Conservation (phyloP, 31 red algal genomes). For the Odonthalia washingtoniensis region DNA sequence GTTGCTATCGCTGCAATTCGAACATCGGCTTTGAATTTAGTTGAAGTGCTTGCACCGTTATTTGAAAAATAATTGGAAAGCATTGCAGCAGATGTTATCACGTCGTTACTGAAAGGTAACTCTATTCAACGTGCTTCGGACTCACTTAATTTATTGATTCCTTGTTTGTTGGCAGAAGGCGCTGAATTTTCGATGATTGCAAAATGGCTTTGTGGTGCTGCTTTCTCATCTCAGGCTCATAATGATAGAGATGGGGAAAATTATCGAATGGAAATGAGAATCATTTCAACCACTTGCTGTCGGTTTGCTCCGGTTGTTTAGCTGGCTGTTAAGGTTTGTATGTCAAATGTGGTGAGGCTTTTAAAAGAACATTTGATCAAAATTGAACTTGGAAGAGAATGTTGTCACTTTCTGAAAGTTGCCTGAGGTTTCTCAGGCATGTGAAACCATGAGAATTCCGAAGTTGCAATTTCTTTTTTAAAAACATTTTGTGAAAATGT, state of each 20-base stretch:
- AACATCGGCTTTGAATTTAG: slow-evolving; percentile 27
- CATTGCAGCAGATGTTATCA: slow-evolving; percentile 29
- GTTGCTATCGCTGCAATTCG: slow-evolving; percentile 22
- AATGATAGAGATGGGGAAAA: too few species aligned
- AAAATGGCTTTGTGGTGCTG: slow-evolving; percentile 16
- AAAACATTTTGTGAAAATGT: too few species aligned
- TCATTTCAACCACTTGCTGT: slow-evolving; percentile 25
- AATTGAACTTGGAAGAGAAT: slow-evolving; percentile 13
- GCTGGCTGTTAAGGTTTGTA: background rate
- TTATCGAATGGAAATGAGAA: background rate
- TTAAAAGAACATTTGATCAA: background rate
- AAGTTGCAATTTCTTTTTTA: too few species aligned
- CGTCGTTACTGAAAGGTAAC: slow-evolving; percentile 1
- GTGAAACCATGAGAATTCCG: too few species aligned
- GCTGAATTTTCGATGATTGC: slow-evolving; percentile 24
- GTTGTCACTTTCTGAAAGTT: slow-evolving; percentile 2
- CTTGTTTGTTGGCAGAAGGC: slow-evolving; percentile 26
- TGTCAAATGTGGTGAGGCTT: background rate
- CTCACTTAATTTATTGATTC: slow-evolving; percentile 26
- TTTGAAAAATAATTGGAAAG: slow-evolving; percentile 23
- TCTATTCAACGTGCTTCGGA: background rate
- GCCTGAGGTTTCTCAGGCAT: background rate
- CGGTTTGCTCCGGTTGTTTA: background rate
- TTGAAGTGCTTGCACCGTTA: slow-evolving; percentile 59
- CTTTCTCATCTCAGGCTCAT: background rate